These are phyloP conservation scores for Annulohypoxylon moriforme DNA, from an alignment of 495 filamentous ascomycete species.

Conservation along the genomic window DNA sequence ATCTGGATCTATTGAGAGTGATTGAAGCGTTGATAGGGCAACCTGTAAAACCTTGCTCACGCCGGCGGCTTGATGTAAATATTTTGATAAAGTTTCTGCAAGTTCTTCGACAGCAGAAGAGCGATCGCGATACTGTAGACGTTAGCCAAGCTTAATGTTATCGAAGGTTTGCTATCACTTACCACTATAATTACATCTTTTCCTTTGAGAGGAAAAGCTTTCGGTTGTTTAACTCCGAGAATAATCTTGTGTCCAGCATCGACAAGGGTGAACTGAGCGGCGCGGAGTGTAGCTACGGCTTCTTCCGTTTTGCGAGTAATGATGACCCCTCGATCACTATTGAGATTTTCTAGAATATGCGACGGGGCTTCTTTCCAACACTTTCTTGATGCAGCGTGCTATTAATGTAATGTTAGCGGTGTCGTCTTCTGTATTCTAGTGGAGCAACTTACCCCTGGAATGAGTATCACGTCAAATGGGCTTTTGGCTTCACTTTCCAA, in stretches of 20 bases:
- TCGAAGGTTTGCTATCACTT: background rate
- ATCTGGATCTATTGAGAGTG: conserved; percentile 14
- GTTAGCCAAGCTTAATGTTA: background rate
- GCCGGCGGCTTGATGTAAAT: background rate
- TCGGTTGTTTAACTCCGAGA: conserved; percentile 7
- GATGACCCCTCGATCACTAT: conserved; percentile 13
- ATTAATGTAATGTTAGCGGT: background rate
- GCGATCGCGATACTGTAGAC: background rate
- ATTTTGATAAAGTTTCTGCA: background rate
- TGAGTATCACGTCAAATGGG: conserved; percentile 22
- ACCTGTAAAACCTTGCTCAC: background rate
- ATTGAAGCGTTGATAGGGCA: conserved; percentile 5
- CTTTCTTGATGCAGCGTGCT: conserved; percentile 10
- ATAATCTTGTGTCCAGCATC: conserved; percentile 10
- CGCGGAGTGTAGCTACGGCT: conserved; percentile 1
- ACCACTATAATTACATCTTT: conserved; percentile 27
- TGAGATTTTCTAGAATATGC: background rate
- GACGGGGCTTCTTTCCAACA: background rate
- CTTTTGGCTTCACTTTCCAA: background rate
- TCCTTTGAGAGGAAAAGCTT: background rate
- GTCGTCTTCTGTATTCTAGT: background rate
- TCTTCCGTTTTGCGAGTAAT: conserved; percentile 28
- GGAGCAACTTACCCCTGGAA: conserved; percentile 18
- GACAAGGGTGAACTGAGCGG: conserved; percentile 5
- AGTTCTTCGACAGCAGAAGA: background rate